Percentiles rank a stretch among this genome's conserved stretches.
These are phyloP conservation scores for Favolaschia claudopus DNA, from an alignment of 768 basidiomycete genomes.

Conservation along the genomic window DNA sequence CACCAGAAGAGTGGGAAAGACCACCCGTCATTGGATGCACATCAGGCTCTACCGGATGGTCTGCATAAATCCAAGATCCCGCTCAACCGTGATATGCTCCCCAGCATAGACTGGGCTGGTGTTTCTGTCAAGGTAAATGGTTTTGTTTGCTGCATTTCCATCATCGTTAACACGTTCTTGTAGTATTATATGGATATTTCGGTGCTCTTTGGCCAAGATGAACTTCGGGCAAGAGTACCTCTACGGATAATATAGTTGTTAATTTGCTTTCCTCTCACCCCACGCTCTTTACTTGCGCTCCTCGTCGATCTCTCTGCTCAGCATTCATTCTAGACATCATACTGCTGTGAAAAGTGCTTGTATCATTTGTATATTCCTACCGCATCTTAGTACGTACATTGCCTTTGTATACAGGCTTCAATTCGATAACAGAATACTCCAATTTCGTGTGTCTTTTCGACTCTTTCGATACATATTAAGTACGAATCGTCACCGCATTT, in stretches of 20 bases:
- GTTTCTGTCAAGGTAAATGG: conserved; percentile 68
- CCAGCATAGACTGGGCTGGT: conserved; percentile 71
- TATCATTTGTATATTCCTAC: conserved; percentile 23
- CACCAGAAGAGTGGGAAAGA: conserved; percentile 44
- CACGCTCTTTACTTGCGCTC: conserved; percentile 11
- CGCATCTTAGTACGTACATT: conserved; percentile 1
- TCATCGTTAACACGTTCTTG: conserved; percentile 14
- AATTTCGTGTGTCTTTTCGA: too few species aligned
- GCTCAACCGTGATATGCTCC: conserved; percentile 65
- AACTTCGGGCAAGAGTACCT: conserved; percentile 67
- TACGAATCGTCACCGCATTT: too few species aligned
- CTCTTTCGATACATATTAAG: too few species aligned
- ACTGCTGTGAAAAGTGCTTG: conserved; percentile 17
- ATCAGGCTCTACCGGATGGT: conserved; percentile 68
- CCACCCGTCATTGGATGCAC: conserved; percentile 56
- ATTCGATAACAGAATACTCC: neutral
- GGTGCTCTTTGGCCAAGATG: conserved; percentile 70
- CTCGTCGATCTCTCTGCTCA: too few species aligned
- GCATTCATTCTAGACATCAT: conserved; percentile 21
- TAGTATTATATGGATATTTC: conserved; percentile 81
- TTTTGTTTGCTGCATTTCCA: conserved; percentile 8
- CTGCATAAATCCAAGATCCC: conserved; percentile 66
- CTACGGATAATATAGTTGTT: conserved; percentile 56
- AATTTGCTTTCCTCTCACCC: conserved; percentile 4
- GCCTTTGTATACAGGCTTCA: neutral